Evolutionary conservation across 2,329 filamentous ascomycete genomes (phyloP).

Genomic region (Magnaporthiopsis poae): DNA sequence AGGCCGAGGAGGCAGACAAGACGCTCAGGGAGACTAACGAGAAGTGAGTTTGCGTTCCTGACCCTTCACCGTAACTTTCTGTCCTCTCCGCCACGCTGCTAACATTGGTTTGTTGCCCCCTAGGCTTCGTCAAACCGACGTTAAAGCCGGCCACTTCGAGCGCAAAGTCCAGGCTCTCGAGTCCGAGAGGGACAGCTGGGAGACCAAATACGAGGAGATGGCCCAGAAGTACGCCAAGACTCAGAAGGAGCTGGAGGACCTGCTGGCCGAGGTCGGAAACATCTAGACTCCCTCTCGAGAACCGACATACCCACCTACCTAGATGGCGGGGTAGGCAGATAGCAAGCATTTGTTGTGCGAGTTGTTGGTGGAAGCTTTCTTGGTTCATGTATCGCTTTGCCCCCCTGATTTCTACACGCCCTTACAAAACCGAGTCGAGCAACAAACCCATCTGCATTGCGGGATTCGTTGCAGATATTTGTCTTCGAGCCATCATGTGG

Average conservation of each 20-base stretch:
- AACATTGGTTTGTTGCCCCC: conserved; percentile 13
- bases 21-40: conserved; percentile 94
- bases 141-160: conserved; percentile 98
- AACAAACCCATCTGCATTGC: not conserved
- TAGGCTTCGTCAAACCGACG: conserved; percentile 96
- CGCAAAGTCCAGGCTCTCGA: conserved; percentile 98
- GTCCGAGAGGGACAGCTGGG: conserved; percentile 84
- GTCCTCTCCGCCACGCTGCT: conserved; percentile 7
- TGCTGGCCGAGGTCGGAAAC: conserved; percentile 85
- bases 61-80: not conserved
- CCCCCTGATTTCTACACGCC: not conserved
- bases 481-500: not conserved
- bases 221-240: conserved; percentile 72
- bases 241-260: conserved; percentile 84
- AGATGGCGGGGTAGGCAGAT: not conserved
- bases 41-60: conserved; percentile 61
- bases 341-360: not conserved
- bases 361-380: not conserved
- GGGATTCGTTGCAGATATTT: not conserved
- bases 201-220: conserved; percentile 97
- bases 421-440: not conserved
- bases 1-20: conserved; percentile 93
- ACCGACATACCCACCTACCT: not conserved
- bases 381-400: not conserved
- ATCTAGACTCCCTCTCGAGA: conserved; percentile 45